These are phyloP conservation scores for Candida krabiensis DNA, from an alignment of 805 yeast species.

Conservation along the genomic window DNA sequence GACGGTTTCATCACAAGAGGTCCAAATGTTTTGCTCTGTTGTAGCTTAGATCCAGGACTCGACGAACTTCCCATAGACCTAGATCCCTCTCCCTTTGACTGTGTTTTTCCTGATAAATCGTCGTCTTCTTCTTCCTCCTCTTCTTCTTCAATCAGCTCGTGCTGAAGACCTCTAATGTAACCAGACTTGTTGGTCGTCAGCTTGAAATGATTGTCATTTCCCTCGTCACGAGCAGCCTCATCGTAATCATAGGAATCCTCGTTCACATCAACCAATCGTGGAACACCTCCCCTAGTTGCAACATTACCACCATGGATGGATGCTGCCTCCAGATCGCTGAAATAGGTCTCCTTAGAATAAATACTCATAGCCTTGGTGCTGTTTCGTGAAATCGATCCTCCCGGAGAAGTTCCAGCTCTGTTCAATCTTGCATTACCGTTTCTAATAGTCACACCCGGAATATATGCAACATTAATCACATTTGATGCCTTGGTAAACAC, in stretches of 20 bases:
- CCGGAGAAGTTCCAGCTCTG: conserved; percentile 14
- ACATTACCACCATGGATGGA: conserved; percentile 33
- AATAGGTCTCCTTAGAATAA: conserved; percentile 33
- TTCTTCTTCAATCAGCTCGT: conserved; percentile 25
- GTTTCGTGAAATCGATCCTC: conserved; percentile 17
- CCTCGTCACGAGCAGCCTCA: conserved; percentile 7
- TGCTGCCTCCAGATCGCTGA: conserved; percentile 34
- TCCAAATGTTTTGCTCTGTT: conserved; percentile 10
- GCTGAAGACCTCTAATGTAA: conserved; percentile 20
- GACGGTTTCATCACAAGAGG: conserved; percentile 15
- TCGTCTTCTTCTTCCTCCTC: conserved; percentile 16
- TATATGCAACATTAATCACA: conserved; percentile 87
- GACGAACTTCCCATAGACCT: too few relatives aligned
- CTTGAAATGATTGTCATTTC: conserved; percentile 2
- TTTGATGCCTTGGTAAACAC: conserved; percentile 80
- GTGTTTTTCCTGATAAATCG: background rate
- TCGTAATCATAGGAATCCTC: conserved; percentile 29
- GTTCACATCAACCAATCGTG: conserved; percentile 27
- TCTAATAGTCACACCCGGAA: conserved; percentile 85
- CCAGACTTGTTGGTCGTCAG: conserved; percentile 18
- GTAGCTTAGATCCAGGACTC: background rate
- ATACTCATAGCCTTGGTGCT: conserved; percentile 26
- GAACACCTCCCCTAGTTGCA: conserved; percentile 28
- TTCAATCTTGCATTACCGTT: conserved; percentile 32
- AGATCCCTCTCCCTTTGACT: too few relatives aligned